Evolutionary conservation across 2,329 filamentous ascomycete genomes (phyloP).

Genomic region (Beauveria varroae): DNA sequence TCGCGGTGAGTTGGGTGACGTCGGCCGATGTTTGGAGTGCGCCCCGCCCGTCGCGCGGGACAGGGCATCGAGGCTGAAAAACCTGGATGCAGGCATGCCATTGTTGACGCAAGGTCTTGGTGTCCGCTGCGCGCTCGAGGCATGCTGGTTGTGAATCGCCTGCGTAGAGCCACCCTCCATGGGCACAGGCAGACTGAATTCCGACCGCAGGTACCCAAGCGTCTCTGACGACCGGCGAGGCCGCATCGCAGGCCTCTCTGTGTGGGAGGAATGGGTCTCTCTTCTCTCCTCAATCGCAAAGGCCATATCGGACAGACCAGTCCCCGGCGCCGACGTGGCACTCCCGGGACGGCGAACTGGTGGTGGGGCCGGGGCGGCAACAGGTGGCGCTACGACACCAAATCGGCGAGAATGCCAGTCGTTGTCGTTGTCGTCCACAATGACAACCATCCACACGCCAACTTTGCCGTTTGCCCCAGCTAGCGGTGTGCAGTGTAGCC

Average conservation of each 20-base stretch:
- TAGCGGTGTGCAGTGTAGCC: slow-evolving; percentile 71
- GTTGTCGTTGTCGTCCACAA: slow-evolving; percentile 59
- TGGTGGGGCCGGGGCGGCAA: background rate
- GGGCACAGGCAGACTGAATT: background rate
- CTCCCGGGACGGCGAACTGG: background rate
- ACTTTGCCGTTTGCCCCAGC: slow-evolving; percentile 57
- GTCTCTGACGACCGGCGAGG: slow-evolving; percentile 16
- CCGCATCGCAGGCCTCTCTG: background rate
- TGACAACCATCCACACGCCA: slow-evolving; percentile 71
- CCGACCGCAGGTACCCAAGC: slow-evolving; percentile 10
- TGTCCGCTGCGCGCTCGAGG: slow-evolving; percentile 6
- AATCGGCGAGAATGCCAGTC: background rate
- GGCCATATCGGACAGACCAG: background rate
- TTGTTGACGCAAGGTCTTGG: background rate
- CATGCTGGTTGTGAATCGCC: slow-evolving; percentile 13
- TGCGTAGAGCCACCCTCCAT: slow-evolving; percentile 7
- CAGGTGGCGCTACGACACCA: background rate
- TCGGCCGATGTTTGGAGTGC: background rate
- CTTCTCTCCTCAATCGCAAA: background rate
- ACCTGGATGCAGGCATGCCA: slow-evolving; percentile 10
- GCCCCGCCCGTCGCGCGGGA: slow-evolving; percentile 10
- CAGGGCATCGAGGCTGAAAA: slow-evolving; percentile 13
- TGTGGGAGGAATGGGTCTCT: background rate
- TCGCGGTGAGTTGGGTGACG: background rate
- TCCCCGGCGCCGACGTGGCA: background rate